Conservation (phyloP, 2,329 filamentous ascomycete species). For the Fusarium penzigii region DNA sequence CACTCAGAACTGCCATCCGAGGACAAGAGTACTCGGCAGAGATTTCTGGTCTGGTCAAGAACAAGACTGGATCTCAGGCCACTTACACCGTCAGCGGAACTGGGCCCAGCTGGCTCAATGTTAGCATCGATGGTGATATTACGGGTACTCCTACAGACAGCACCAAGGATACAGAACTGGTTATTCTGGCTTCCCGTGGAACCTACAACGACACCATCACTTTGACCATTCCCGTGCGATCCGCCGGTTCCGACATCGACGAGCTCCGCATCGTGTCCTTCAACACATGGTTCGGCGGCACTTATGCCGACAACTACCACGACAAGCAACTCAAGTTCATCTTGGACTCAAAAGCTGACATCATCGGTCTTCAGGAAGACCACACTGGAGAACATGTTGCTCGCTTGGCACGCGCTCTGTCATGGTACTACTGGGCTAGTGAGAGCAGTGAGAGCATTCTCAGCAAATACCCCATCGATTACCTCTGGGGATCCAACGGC, state of each 20-base stretch:
- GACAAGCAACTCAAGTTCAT: constrained; percentile 39
- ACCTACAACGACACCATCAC: constrained; percentile 24
- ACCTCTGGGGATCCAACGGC: constrained; percentile 23
- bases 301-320: constrained; percentile 35
- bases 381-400: constrained; percentile 24
- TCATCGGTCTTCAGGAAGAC: constrained; percentile 40
- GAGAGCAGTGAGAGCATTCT: constrained; percentile 33
- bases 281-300: constrained; percentile 41
- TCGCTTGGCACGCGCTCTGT: constrained; percentile 37
- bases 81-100: constrained; percentile 27
- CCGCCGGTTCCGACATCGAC: constrained; percentile 30
- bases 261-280: constrained; percentile 36
- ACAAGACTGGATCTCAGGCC: constrained; percentile 5
- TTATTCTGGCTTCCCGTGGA: constrained; percentile 28
- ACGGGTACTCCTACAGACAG: constrained; percentile 32
- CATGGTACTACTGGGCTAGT: constrained; percentile 38
- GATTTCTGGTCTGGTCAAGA: constrained; percentile 34
- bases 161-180: constrained; percentile 17
- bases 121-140: constrained; percentile 33
- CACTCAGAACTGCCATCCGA: constrained; percentile 35
- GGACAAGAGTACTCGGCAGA: constrained; percentile 32
- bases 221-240: constrained; percentile 35
- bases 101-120: constrained; percentile 31
- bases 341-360: constrained; percentile 30
- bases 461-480: constrained; percentile 38